Percentiles rank a stretch among this genome's conserved stretches.
These are phyloP conservation scores for Boechera retrofracta DNA, from an alignment of 345 rosid species.

Conservation along the genomic window DNA sequence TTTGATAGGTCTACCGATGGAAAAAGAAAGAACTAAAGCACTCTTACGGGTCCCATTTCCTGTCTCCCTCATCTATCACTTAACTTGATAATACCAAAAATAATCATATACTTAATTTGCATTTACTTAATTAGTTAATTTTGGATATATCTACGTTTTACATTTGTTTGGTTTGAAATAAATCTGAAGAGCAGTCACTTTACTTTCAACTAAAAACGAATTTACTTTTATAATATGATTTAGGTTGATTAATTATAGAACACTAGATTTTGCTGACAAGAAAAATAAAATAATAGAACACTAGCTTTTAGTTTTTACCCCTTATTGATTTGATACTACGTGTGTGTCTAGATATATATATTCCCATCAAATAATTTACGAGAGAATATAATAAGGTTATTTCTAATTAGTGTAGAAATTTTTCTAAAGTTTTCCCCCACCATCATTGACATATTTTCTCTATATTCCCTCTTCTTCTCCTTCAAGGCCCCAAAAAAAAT, in stretches of 20 bases:
- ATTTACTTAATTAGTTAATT: slow-evolving; percentile 14
- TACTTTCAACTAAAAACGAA: slow-evolving; percentile 26
- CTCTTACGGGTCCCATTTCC: slow-evolving; percentile 60
- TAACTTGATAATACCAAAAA: slow-evolving; percentile 23
- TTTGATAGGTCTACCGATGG: slow-evolving; percentile 48
- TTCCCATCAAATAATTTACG: slow-evolving; percentile 46
- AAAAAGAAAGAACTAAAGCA: slow-evolving; percentile 74
- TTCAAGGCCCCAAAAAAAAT: neutral
- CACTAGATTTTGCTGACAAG: slow-evolving; percentile 14
- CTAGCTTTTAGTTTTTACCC: slow-evolving; percentile 17
- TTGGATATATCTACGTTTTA: slow-evolving; percentile 24
- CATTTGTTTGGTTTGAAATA: slow-evolving; percentile 23
- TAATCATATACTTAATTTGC: neutral
- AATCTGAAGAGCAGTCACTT: slow-evolving; percentile 7
- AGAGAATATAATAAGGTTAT: slow-evolving; percentile 42
- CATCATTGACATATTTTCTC: slow-evolving; percentile 46
- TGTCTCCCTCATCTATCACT: slow-evolving; percentile 55
- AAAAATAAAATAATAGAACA: slow-evolving; percentile 11
- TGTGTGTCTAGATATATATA: slow-evolving; percentile 33
- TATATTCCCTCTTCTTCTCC: slow-evolving; percentile 28
- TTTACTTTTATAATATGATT: neutral
- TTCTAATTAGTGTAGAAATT: slow-evolving; percentile 19
- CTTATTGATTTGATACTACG: slow-evolving; percentile 39
- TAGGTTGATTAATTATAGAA: slow-evolving; percentile 25
- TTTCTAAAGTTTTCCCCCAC: slow-evolving; percentile 45